Conservation (phyloP, 768 basidiomycete species). For the Megacollybia marginata region DNA sequence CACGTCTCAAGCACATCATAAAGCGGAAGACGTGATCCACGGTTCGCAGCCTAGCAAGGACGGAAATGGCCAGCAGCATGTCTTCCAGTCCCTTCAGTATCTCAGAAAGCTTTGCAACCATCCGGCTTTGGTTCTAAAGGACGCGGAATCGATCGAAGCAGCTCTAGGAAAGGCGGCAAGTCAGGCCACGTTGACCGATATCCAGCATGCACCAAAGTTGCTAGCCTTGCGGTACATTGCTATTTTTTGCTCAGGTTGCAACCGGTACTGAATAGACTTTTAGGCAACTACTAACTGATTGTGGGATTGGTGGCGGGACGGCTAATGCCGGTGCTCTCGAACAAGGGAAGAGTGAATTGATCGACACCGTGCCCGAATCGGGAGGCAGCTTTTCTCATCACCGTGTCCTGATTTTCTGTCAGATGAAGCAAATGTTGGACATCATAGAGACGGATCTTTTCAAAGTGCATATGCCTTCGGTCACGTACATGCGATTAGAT, state of each 20-base stretch:
- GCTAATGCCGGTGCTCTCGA: slow-evolving; percentile 36
- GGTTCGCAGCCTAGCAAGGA: slow-evolving; percentile 29
- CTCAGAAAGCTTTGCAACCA: slow-evolving; percentile 97
- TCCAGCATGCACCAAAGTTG: slow-evolving; percentile 90
- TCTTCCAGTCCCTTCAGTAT: slow-evolving; percentile 97
- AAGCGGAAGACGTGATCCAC: slow-evolving; percentile 60
- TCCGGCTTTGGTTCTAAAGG: slow-evolving; percentile 84
- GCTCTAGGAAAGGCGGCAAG: slow-evolving; percentile 51
- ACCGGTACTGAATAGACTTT: neutral
- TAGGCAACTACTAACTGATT: slow-evolving; percentile 91
- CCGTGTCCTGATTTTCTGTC: slow-evolving; percentile 98
- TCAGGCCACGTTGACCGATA: slow-evolving; percentile 54
- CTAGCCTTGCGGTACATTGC: slow-evolving; percentile 74
- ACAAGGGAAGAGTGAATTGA: slow-evolving; percentile 57
- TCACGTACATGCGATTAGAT: slow-evolving; percentile 98
- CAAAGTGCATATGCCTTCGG: slow-evolving; percentile 85
- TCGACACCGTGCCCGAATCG: slow-evolving; percentile 45
- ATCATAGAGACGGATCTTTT: slow-evolving; percentile 94
- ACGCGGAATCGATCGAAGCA: slow-evolving; percentile 47
- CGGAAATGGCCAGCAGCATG: slow-evolving; percentile 63
- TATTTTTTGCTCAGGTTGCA: neutral
- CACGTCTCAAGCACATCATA: slow-evolving; percentile 60
- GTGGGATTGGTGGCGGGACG: slow-evolving; percentile 71
- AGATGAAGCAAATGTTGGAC: slow-evolving; percentile 99
- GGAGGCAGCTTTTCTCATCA: slow-evolving; percentile 78